Evolutionary conservation across 1,284 basidiomycete species (phyloP), one percentile per base, ranked within the genome.

Genomic region (Mycosarcoma maydis): DNA sequence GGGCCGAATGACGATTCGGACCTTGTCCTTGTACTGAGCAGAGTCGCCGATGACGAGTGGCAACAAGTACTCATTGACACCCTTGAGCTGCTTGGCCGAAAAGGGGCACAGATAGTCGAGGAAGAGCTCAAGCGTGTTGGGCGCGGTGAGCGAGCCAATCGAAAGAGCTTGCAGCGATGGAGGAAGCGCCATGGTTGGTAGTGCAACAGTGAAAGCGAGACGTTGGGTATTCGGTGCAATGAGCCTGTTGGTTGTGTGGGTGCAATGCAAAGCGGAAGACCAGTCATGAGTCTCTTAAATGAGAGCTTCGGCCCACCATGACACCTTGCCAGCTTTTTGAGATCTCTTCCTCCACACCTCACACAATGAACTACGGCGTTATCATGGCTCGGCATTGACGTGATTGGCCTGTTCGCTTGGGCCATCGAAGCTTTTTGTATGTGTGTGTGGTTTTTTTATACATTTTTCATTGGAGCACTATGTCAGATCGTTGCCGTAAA

Each of bases 61-160:
- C 10, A 82, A 58, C n/a, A 83, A 56, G 40, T 84, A 79, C 37
- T 76, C 74, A 24, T 77, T 70, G 53, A 85, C 73, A 7, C 83
- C 83, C 27, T 72, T 66, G 34, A 82, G 74, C 48, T 84, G 83
- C 71, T 84, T 85, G 40, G 76, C 81, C 4, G 82, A 83, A 85
- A 87, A 94, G 0, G 93, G 93, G 80, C 64, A 72, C n/a, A 68
- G 58, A 20, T 72, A 72, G 61, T 75, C 70, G 17, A 72, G 34
- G 81, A 91, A 92, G 51, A 94, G 84, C 62, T 95, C 93, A 53
- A 97, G 86, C 2, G 90, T 91, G 78, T 96, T 92, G 0, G 89
- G 88, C 0, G 92, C 87, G 29, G 86, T 82, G 40, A 84, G 82
- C 20, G 80, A 82, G 30, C 94, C 94, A 70, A 94, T 85, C 43